A percentile compares a stretch with the other conserved stretches of the same genome.
Conservation (phyloP, 2,329 filamentous ascomycete genomes). For the Fusarium pilosicola region DNA sequence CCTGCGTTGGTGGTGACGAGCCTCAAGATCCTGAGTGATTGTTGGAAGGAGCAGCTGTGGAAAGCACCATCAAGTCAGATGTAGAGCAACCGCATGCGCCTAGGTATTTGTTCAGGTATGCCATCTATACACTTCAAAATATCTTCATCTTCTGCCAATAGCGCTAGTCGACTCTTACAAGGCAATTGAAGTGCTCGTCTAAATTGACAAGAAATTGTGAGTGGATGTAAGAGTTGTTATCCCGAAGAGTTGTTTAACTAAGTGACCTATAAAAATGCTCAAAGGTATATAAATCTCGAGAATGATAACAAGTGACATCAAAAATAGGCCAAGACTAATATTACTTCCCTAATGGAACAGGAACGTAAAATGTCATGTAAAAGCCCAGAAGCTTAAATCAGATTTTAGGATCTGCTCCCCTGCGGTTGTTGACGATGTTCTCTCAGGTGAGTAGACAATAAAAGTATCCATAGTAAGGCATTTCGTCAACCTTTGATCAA, state of each 20-base stretch:
- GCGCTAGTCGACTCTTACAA: background rate
- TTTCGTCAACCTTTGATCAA: too few relatives aligned
- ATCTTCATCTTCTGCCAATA: too few relatives aligned
- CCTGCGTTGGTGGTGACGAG: background rate
- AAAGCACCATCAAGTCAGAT: too few relatives aligned
- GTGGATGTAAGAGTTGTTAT: background rate
- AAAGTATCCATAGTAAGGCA: too few relatives aligned
- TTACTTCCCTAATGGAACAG: background rate
- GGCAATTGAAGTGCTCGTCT: background rate
- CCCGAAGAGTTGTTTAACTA: background rate
- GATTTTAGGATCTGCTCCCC: accelerated
- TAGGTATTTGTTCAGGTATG: too few relatives aligned
- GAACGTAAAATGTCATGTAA: background rate
- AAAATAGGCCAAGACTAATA: too few relatives aligned
- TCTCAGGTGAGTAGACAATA: too few relatives aligned
- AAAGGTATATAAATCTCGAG: background rate
- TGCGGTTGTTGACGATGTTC: accelerated
- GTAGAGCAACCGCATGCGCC: accelerated
- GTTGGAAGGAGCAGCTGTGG: background rate
- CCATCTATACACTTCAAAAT: accelerated
- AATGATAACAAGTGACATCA: background rate
- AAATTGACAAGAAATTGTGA: background rate
- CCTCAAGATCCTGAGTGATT: too few relatives aligned
- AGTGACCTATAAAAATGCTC: too few relatives aligned
- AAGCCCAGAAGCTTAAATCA: background rate